Percentiles rank a stretch among this genome's conserved stretches.
Evolutionary conservation across 331 rosid genomes (phyloP).

Genomic region (Telfairia occidentalis): DNA sequence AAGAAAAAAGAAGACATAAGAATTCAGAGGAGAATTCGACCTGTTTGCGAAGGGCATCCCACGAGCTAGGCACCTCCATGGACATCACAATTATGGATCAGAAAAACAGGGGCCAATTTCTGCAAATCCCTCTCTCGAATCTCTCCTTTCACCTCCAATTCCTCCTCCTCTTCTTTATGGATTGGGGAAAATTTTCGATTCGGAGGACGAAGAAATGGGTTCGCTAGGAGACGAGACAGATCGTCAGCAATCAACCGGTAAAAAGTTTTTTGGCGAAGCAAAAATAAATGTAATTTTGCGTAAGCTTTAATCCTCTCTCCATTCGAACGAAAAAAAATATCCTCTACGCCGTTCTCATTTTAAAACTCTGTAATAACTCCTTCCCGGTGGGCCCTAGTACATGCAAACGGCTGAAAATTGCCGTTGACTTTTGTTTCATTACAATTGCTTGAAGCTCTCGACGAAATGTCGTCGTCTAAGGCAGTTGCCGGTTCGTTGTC

Average conservation of each 20-base stretch:
- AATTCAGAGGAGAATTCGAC: conserved; percentile 21
- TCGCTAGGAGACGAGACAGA: conserved; percentile 11
- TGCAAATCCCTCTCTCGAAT: neutral
- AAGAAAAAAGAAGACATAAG: neutral
- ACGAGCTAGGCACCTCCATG: conserved; percentile 76
- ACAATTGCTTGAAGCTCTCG: neutral
- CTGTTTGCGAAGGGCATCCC: conserved; percentile 99
- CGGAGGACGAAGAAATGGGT: conserved; percentile 13
- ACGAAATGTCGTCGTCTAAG: neutral
- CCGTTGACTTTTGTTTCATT: neutral
- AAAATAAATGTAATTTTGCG: neutral
- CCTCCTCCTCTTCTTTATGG: neutral
- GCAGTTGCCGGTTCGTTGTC: neutral
- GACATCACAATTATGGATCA: conserved; percentile 4
- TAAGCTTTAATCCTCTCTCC: neutral
- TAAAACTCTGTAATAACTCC: neutral
- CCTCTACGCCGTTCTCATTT: neutral
- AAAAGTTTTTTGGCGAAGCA: neutral
- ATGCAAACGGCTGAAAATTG: neutral
- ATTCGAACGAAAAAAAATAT: neutral
- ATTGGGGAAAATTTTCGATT: neutral
- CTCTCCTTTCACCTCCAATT: neutral
- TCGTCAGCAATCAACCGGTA: conserved; percentile 6
- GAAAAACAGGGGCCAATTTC: neutral
- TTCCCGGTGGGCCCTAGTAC: neutral